These are phyloP conservation scores for Bombardia bombarda DNA, from an alignment of 495 filamentous ascomycete species.

Conservation along the genomic window DNA sequence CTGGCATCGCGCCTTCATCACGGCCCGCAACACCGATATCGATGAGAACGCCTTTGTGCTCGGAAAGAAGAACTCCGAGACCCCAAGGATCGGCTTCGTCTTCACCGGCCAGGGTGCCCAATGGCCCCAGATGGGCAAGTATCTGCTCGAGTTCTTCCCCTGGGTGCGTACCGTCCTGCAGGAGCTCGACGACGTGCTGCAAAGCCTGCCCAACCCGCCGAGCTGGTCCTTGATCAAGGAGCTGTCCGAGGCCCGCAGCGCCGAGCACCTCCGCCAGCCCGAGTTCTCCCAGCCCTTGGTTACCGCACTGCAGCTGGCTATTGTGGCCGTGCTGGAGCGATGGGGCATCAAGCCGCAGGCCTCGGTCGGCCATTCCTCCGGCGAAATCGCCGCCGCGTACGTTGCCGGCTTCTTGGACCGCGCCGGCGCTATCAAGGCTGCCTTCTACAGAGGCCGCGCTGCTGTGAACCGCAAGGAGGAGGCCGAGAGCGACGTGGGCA, in stretches of 20 bases:
- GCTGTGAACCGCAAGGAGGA: constrained; percentile 17
- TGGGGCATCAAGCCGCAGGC: constrained; percentile 11
- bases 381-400: constrained; percentile 21
- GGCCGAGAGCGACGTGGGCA: constrained; percentile 35
- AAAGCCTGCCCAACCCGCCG: constrained; percentile 2
- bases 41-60: background rate
- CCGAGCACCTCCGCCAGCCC: constrained; percentile 3
- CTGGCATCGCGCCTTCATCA: constrained; percentile 7
- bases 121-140: constrained; percentile 13
- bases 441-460: constrained; percentile 10
- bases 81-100: constrained; percentile 6
- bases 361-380: constrained; percentile 22
- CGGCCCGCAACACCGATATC: background rate
- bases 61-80: constrained; percentile 1
- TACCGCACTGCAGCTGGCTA: constrained; percentile 17
- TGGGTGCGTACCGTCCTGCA: background rate
- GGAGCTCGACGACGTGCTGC: constrained; percentile 5
- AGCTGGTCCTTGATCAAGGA: constrained; percentile 3
- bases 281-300: constrained; percentile 12
- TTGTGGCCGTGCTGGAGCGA: constrained; percentile 10
- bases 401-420: constrained; percentile 26
- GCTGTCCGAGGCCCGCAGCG: background rate
- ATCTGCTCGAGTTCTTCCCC: constrained; percentile 3
- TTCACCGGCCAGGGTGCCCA: constrained; percentile 16
- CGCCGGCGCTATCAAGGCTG: constrained; percentile 10